phyloP scores from a whole-genome alignment of 2,329 filamentous ascomycete species.

The Neoscytalidium dimidiatum region DNA sequence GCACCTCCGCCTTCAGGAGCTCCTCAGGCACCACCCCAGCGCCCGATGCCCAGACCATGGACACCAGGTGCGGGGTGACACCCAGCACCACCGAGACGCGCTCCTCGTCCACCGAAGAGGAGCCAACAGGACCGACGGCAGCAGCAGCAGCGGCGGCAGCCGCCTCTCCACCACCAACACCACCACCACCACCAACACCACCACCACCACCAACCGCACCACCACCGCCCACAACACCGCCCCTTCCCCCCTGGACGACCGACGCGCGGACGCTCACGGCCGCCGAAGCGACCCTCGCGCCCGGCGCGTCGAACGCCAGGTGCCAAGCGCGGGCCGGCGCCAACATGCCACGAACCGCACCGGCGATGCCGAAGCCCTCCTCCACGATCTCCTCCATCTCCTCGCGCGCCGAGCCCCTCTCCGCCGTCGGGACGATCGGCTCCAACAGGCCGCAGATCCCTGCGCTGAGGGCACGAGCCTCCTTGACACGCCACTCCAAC shows the following conservation, averaged over 20 bases:
- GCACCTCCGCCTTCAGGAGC: constrained; percentile 3
- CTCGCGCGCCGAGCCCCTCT: neutral
- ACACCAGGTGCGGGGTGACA: constrained; percentile 5
- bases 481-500: neutral
- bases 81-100: constrained; percentile 2
- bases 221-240: too few species aligned
- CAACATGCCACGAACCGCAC: neutral
- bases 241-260: too few species aligned
- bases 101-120: neutral
- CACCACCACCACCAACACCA: neutral
- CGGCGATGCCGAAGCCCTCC: neutral
- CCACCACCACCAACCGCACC: neutral
- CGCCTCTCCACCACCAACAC: too few species aligned
- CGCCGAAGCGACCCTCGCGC: neutral
- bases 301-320: neutral
- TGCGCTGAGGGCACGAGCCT: neutral
- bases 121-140: too few species aligned
- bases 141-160: too few species aligned
- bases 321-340: neutral
- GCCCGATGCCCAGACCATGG: neutral
- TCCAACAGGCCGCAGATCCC: neutral
- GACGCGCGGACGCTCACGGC: neutral
- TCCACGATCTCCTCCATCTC: neutral
- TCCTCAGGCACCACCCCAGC: neutral
- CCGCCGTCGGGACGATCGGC: neutral